phyloP scores from a whole-genome alignment of 352 stramenopile genomes.

The Pythium monospermum region DNA sequence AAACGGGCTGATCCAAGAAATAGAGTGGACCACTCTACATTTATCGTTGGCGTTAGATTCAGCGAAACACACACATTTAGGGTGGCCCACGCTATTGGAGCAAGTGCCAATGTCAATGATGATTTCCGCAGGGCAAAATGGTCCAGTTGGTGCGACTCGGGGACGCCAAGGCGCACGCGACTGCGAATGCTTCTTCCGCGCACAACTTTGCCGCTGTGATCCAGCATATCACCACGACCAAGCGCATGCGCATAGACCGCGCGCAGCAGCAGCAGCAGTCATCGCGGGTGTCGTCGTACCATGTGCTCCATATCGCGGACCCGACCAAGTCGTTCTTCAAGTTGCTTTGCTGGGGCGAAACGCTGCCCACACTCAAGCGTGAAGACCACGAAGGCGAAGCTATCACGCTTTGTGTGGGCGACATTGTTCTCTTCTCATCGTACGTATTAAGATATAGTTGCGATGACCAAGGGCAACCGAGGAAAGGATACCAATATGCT shows the following conservation, averaged over 20 bases:
- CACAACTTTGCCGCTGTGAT: slow-evolving; percentile 41
- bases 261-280: background rate
- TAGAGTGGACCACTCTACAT: slow-evolving; percentile 17
- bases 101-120: background rate
- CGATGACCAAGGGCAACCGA: background rate
- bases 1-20: background rate
- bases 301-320: slow-evolving; percentile 48
- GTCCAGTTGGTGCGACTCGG: background rate
- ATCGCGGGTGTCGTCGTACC: slow-evolving; percentile 30
- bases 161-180: background rate
- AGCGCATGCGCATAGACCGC: slow-evolving; percentile 24
- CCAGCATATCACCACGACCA: slow-evolving; percentile 38
- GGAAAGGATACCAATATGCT: background rate
- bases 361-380: slow-evolving; percentile 31
- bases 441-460: slow-evolving; percentile 8
- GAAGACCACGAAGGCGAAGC: slow-evolving; percentile 30
- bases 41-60: too few species aligned
- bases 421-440: slow-evolving; percentile 55
- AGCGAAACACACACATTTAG: background rate
- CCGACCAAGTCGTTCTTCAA: slow-evolving; percentile 45
- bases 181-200: too few species aligned
- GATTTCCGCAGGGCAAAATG: background rate
- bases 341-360: slow-evolving; percentile 46
- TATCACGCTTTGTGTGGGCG: slow-evolving; percentile 31
- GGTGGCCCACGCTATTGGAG: background rate